Conservation (phyloP, 1,284 basidiomycete genomes). For the Heterobasidion annosum region DNA sequence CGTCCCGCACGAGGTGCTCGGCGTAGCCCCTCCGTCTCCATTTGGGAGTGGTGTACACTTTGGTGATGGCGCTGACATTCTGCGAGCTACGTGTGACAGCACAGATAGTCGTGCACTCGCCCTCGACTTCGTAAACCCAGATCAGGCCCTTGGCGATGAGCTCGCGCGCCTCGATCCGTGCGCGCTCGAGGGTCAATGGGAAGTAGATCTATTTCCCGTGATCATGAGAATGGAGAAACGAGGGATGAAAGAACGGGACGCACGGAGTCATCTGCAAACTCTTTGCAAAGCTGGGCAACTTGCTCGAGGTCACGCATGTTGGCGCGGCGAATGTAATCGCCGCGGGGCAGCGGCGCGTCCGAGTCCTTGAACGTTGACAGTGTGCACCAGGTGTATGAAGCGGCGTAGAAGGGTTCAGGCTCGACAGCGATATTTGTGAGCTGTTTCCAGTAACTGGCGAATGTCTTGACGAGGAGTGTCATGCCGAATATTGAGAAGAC, state of each 20-base stretch:
- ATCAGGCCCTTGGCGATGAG: constrained; percentile 32
- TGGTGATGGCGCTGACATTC: constrained; percentile 37
- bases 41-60: constrained; percentile 35
- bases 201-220: constrained; percentile 22
- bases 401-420: constrained; percentile 33
- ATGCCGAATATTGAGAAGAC: constrained; percentile 40
- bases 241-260: constrained; percentile 11
- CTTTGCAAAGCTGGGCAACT: constrained; percentile 34
- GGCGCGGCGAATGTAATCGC: constrained; percentile 24
- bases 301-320: constrained; percentile 22
- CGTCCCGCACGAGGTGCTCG: constrained; percentile 34
- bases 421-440: constrained; percentile 24
- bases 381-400: constrained; percentile 32
- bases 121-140: constrained; percentile 35
- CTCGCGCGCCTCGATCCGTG: constrained; percentile 29
- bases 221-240: constrained; percentile 3
- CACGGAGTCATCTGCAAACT: constrained; percentile 38
- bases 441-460: constrained; percentile 27
- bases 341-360: constrained; percentile 13
- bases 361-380: constrained; percentile 23
- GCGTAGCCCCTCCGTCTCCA: constrained; percentile 37
- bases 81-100: constrained; percentile 36
- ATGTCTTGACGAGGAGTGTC: constrained; percentile 25
- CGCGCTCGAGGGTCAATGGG: constrained; percentile 25
- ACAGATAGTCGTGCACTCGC: constrained; percentile 35